A percentile compares a stretch with the other conserved stretches of the same genome.
Evolutionary conservation across 192 early-diverging fungal species (phyloP).

Genomic region (Globomyces pollinis-pini): DNA sequence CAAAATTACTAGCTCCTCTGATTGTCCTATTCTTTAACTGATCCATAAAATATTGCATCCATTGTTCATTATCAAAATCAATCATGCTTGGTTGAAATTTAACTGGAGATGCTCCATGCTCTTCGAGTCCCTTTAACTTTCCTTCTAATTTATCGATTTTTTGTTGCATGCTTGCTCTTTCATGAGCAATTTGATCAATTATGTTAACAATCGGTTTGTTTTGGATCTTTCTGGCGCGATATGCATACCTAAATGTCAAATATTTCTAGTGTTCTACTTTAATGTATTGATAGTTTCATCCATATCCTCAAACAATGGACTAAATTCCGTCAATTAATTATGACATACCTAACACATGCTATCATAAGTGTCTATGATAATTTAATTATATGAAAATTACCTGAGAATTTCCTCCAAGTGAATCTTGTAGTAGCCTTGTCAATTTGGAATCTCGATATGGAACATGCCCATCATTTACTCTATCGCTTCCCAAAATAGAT

Average conservation of each 20-base stretch:
- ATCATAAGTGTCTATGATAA: constrained; percentile 48
- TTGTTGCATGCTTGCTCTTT: constrained; percentile 24
- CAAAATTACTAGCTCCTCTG: constrained; percentile 25
- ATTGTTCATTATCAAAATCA: constrained; percentile 26
- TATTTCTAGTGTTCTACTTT: too few relatives aligned
- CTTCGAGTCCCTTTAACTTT: constrained; percentile 6
- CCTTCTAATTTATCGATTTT: constrained; percentile 27
- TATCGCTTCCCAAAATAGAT: constrained; percentile 61
- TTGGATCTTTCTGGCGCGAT: constrained; percentile 45
- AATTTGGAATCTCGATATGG: constrained; percentile 96
- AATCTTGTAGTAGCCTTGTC: constrained; percentile 57
- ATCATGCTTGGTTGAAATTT: constrained; percentile 4
- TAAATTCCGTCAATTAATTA: too few relatives aligned
- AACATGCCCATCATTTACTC: constrained; percentile 46
- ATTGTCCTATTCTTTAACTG: constrained; percentile 34
- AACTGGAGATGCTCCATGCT: background rate
- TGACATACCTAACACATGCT: constrained; percentile 46
- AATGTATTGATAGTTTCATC: constrained; percentile 92
- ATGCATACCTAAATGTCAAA: too few relatives aligned
- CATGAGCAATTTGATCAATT: constrained; percentile 20
- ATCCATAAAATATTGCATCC: constrained; percentile 31
- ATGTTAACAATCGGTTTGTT: constrained; percentile 43
- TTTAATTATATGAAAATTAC: too few relatives aligned
- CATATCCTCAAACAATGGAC: constrained; percentile 70
- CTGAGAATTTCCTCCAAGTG: constrained; percentile 78